Conservation (phyloP, 2,329 filamentous ascomycete genomes). For the Fusarium camptoceras region DNA sequence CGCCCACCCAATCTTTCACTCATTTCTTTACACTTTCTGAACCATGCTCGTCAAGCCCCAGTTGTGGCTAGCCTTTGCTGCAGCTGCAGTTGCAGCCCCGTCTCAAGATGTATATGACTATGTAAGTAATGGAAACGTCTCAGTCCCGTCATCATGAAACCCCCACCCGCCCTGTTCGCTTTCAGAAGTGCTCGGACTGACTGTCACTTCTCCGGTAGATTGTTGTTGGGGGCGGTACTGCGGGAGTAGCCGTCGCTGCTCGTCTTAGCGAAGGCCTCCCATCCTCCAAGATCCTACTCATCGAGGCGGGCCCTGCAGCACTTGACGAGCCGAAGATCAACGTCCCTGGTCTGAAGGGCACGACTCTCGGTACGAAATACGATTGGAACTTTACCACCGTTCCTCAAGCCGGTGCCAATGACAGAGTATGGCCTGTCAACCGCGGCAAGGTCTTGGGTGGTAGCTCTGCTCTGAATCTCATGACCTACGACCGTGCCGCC, state of each 20-base stretch:
- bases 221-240: conserved; percentile 50
- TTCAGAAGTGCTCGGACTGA: background rate
- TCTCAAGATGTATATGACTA: conserved; percentile 34
- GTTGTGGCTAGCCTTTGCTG: conserved; percentile 32
- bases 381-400: conserved; percentile 47
- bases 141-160: background rate
- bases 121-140: conserved; percentile 22
- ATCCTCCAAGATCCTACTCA: conserved; percentile 26
- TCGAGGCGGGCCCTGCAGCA: conserved; percentile 17
- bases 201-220: conserved; percentile 17
- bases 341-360: conserved; percentile 16
- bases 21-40: background rate
- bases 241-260: conserved; percentile 49
- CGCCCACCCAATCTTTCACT: background rate
- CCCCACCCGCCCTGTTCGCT: background rate
- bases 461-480: conserved; percentile 48
- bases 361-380: conserved; percentile 45
- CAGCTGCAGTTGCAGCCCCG: conserved; percentile 31
- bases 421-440: conserved; percentile 37
- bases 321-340: conserved; percentile 24
- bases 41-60: conserved; percentile 34
- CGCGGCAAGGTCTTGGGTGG: conserved; percentile 48
- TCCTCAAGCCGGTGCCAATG: conserved; percentile 42
- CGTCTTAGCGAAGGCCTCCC: conserved; percentile 46
- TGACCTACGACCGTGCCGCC: conserved; percentile 48